A percentile compares a stretch with the other conserved stretches of the same genome.
These are phyloP conservation scores for Podospora tetraspora DNA, from an alignment of 495 filamentous ascomycete species.

Conservation along the genomic window DNA sequence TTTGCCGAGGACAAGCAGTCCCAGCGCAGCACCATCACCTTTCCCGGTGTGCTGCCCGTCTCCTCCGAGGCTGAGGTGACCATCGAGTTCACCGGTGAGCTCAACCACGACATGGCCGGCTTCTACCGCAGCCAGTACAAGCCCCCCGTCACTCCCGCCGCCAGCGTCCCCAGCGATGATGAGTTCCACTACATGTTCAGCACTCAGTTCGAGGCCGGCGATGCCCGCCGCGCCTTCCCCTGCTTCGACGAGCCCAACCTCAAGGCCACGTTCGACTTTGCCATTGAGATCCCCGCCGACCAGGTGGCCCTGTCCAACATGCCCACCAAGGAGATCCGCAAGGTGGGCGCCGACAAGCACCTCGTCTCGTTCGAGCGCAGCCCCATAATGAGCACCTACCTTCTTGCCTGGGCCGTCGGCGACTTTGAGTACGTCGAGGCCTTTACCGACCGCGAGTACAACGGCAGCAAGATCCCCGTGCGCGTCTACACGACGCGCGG, in stretches of 20 bases:
- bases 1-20: constrained; percentile 74
- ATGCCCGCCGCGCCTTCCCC: constrained; percentile 88
- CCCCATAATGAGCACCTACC: constrained; percentile 95
- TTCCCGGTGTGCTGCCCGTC: constrained; percentile 60
- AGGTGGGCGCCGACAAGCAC: constrained; percentile 61
- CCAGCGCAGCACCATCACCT: constrained; percentile 70
- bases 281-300: constrained; percentile 82
- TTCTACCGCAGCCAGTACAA: constrained; percentile 97
- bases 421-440: constrained; percentile 96
- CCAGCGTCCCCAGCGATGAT: constrained; percentile 68
- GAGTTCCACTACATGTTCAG: constrained; percentile 89
- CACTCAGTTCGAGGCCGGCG: constrained; percentile 95
- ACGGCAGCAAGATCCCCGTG: constrained; percentile 84
- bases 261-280: constrained; percentile 91
- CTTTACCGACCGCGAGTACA: constrained; percentile 79
- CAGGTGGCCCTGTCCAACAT: constrained; percentile 91
- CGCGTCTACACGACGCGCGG: constrained; percentile 92
- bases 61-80: constrained; percentile 56
- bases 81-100: constrained; percentile 74
- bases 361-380: constrained; percentile 78
- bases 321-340: constrained; percentile 66
- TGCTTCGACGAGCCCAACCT: constrained; percentile 98
- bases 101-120: constrained; percentile 94
- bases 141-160: constrained; percentile 59
- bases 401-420: constrained; percentile 92